A percentile compares a stretch with the other conserved stretches of the same genome.
Conservation (phyloP, 371 early-diverging fungal genomes). For the Paraphysoderma sedebokerense region DNA sequence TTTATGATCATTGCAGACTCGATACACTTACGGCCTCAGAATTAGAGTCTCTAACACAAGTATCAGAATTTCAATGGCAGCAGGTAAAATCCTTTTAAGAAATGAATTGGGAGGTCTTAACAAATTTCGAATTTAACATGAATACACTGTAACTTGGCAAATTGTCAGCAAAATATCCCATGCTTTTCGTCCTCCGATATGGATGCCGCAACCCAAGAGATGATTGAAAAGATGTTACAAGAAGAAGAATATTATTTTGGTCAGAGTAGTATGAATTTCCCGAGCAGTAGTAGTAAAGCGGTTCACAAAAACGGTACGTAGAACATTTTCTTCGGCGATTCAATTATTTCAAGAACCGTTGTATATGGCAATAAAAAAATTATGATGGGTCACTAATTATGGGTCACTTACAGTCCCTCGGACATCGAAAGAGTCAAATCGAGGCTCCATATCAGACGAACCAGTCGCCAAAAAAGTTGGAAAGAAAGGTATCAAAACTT, state of each 20-base stretch:
- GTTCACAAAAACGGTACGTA: neutral
- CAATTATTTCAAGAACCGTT: constrained; percentile 1
- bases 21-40: no score
- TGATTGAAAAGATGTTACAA: constrained; percentile 51
- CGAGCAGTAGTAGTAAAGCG: constrained; percentile 1
- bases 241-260: constrained; percentile 48
- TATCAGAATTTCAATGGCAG: no score
- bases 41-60: no score
- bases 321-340: constrained; percentile 2
- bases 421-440: neutral
- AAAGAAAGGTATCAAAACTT: constrained; percentile 7
- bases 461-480: constrained; percentile 11
- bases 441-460: neutral
- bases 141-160: no score
- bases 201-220: constrained; percentile 34
- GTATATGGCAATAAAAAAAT: neutral
- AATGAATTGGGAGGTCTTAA: no score
- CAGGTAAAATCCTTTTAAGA: no score
- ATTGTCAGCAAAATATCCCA: no score
- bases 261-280: constrained; percentile 5
- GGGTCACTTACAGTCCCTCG: neutral
- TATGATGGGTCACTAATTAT: neutral
- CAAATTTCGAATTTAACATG: no score
- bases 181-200: no score
- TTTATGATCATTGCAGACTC: no score